A percentile compares a stretch with the other conserved stretches of the same genome.
Conservation (phyloP, 768 basidiomycete species). For the Mycena indigotica region DNA sequence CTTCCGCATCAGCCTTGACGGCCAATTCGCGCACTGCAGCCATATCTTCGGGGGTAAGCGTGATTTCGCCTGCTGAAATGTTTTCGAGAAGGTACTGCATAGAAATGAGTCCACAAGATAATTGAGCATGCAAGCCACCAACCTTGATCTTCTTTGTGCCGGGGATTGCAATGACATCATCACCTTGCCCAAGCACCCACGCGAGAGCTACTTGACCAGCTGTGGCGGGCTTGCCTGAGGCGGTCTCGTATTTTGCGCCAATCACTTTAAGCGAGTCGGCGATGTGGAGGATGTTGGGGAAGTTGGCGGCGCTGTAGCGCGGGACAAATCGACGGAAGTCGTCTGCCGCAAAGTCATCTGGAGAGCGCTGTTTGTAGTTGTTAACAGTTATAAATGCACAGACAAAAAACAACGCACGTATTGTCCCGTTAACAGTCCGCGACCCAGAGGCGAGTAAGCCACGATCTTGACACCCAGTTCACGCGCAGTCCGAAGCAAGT, state of each 20-base stretch:
- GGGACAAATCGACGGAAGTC: slow-evolving; percentile 43
- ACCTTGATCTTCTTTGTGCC: slow-evolving; percentile 46
- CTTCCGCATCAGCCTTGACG: background rate
- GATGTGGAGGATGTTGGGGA: slow-evolving; percentile 48
- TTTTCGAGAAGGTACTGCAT: background rate
- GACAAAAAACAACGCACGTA: slow-evolving; percentile 26
- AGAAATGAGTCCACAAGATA: background rate
- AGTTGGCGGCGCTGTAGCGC: slow-evolving; percentile 43
- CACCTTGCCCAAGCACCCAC: slow-evolving; percentile 52
- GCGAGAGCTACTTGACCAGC: slow-evolving; percentile 51
- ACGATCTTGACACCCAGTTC: slow-evolving; percentile 41
- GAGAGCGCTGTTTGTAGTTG: slow-evolving; percentile 31
- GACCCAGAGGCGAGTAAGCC: slow-evolving; percentile 42
- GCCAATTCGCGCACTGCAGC: slow-evolving; percentile 1
- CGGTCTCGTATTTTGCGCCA: slow-evolving; percentile 35
- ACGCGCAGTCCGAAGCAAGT: slow-evolving; percentile 28
- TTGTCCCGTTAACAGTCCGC: slow-evolving; percentile 41
- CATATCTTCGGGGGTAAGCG: slow-evolving; percentile 1
- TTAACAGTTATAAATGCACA: background rate
- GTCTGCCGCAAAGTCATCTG: slow-evolving; percentile 38
- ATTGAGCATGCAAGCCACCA: slow-evolving; percentile 35
- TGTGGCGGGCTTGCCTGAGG: slow-evolving; percentile 29
- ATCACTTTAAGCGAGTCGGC: slow-evolving; percentile 41
- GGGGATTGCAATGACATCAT: slow-evolving; percentile 50
- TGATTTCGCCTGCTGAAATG: background rate